Conservation (phyloP, 2,329 filamentous ascomycete species). For the Calycina marina region DNA sequence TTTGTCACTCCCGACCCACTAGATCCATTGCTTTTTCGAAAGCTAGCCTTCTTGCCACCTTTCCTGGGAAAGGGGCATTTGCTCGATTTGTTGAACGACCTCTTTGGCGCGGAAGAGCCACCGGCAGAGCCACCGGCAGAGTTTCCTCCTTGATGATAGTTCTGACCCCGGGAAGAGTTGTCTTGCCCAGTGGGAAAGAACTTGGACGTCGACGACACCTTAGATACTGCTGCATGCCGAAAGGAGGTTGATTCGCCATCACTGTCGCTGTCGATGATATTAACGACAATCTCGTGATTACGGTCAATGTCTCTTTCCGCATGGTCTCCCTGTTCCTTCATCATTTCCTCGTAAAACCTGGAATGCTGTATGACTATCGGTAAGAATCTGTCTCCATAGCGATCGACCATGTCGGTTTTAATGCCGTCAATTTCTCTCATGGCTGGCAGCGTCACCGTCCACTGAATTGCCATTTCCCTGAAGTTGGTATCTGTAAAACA, state of each 20-base stretch:
- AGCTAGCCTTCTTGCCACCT: conserved; percentile 5
- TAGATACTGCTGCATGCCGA: too few relatives aligned
- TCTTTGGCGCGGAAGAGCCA: neutral
- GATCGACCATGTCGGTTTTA: conserved; percentile 43
- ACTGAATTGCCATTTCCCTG: conserved; percentile 57
- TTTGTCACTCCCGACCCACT: conserved; percentile 12
- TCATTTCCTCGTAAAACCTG: conserved; percentile 32
- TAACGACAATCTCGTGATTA: conserved; percentile 32
- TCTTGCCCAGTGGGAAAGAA: conserved; percentile 3
- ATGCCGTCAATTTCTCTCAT: conserved; percentile 53
- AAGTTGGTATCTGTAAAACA: conserved; percentile 59
- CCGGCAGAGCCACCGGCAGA: neutral
- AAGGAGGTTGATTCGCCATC: conserved; percentile 6
- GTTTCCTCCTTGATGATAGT: neutral
- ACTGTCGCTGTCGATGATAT: conserved; percentile 31
- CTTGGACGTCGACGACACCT: conserved; percentile 5
- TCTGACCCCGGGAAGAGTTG: too few relatives aligned
- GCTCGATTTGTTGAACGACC: neutral
- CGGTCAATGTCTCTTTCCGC: conserved; percentile 18
- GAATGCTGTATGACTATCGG: conserved; percentile 41
- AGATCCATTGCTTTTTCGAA: conserved; percentile 7
- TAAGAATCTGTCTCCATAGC: conserved; percentile 46
- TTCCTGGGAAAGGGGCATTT: conserved; percentile 1
- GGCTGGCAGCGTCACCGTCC: conserved; percentile 44
- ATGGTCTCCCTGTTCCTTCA: conserved; percentile 29